phyloP scores from a whole-genome alignment of 352 stramenopile genomes.

The Globisporangium rhizosaccharum region DNA sequence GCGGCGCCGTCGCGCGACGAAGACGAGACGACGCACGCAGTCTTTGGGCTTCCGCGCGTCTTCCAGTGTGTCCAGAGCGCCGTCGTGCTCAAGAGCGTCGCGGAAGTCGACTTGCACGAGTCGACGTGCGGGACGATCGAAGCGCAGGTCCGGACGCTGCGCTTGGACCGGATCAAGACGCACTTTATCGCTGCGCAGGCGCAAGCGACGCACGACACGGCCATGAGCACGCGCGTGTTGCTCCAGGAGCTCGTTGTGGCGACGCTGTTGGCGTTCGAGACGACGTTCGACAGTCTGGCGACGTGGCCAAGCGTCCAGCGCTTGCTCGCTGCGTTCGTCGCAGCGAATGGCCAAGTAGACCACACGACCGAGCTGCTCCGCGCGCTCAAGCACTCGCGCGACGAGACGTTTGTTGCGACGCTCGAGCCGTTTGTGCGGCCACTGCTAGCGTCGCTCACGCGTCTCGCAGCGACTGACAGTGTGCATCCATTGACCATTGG shows the following conservation, averaged over 20 bases:
- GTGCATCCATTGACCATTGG: constrained; percentile 27
- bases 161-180: constrained; percentile 45
- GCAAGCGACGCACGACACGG: constrained; percentile 15
- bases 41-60: constrained; percentile 43
- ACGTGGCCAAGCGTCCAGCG: constrained; percentile 24
- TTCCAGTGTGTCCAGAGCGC: constrained; percentile 56
- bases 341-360: neutral
- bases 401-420: constrained; percentile 10
- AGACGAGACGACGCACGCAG: constrained; percentile 35
- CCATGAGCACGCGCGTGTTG: constrained; percentile 17
- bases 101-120: constrained; percentile 54
- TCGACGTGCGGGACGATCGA: constrained; percentile 53
- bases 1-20: constrained; percentile 23
- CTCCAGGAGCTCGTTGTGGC: constrained; percentile 42
- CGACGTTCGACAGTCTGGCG: constrained; percentile 23
- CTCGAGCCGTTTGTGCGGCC: constrained; percentile 11
- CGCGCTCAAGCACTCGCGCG: constrained; percentile 12
- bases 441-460: constrained; percentile 7
- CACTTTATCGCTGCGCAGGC: constrained; percentile 28
- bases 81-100: constrained; percentile 47
- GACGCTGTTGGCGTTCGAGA: constrained; percentile 53
- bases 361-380: constrained; percentile 1
- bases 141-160: constrained; percentile 35
- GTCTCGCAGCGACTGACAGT: neutral
- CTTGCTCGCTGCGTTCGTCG: constrained; percentile 7